A percentile compares a stretch with the other conserved stretches of the same genome.
Conservation (phyloP, 805 yeast genomes). For the Yarrowia keelungensis region DNA sequence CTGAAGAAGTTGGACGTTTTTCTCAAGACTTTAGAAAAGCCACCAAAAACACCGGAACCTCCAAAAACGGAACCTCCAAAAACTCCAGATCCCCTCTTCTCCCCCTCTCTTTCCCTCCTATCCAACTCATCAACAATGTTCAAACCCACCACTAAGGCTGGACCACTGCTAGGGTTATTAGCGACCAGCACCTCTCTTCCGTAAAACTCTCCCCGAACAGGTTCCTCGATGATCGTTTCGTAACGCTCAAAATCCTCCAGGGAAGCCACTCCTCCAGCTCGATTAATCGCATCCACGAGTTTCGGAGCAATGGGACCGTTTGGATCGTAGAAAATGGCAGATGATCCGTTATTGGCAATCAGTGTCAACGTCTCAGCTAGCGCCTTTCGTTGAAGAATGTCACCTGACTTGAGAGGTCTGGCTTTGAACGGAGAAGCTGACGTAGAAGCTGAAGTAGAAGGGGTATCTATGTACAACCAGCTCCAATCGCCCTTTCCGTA, state of each 20-base stretch:
- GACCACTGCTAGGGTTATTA: slow-evolving; percentile 82
- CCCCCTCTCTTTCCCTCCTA: slow-evolving; percentile 44
- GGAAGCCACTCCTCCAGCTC: slow-evolving; percentile 71
- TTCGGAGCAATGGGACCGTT: slow-evolving; percentile 72
- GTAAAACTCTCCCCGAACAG: slow-evolving; percentile 53
- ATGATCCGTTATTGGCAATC: slow-evolving; percentile 79
- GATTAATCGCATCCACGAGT: slow-evolving; percentile 58
- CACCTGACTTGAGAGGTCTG: slow-evolving; percentile 56
- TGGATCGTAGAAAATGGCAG: slow-evolving; percentile 83
- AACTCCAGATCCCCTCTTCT: not conserved
- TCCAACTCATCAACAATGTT: slow-evolving; percentile 63
- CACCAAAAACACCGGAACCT: slow-evolving; percentile 18
- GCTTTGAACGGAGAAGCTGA: not conserved
- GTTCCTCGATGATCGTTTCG: slow-evolving; percentile 57
- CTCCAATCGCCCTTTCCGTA: slow-evolving; percentile 48
- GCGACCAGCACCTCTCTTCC: slow-evolving; percentile 61
- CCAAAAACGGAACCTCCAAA: too few species aligned
- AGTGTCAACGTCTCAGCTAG: slow-evolving; percentile 70
- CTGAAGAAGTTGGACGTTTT: not conserved
- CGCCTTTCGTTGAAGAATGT: slow-evolving; percentile 62
- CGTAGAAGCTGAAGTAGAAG: not conserved
- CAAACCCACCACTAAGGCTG: slow-evolving; percentile 78
- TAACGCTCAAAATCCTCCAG: slow-evolving; percentile 72
- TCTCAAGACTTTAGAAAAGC: not conserved
- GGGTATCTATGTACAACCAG: slow-evolving; percentile 43